Conservation (phyloP, 805 yeast genomes). For the Starmerella cellae region DNA sequence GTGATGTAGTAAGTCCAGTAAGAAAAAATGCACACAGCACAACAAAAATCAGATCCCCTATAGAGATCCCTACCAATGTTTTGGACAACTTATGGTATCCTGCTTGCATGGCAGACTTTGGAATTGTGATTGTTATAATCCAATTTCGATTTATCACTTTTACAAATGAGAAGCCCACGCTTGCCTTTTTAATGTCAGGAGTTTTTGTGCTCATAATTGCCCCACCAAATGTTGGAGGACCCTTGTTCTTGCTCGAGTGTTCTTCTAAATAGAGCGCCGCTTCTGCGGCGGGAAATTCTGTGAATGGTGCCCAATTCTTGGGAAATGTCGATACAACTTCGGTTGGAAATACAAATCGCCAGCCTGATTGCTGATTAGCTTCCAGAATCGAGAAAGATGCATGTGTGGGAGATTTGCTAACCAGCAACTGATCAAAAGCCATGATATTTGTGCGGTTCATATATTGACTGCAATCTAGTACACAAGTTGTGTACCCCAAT, state of each 20-base stretch:
- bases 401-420: background rate
- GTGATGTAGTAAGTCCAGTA: slow-evolving; percentile 16
- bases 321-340: background rate
- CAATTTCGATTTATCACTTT: slow-evolving; percentile 11
- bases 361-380: background rate
- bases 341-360: slow-evolving; percentile 10
- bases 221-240: slow-evolving; percentile 6
- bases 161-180: slow-evolving; percentile 20
- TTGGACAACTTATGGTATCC: slow-evolving; percentile 8
- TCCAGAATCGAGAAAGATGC: slow-evolving; percentile 2
- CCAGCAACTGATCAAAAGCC: background rate
- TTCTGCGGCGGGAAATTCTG: slow-evolving; percentile 16
- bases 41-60: slow-evolving; percentile 14
- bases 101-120: slow-evolving; percentile 7
- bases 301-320: slow-evolving; percentile 3
- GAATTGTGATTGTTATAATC: slow-evolving; percentile 13
- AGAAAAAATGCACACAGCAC: slow-evolving; percentile 12
- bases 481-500: slow-evolving; percentile 17
- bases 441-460: slow-evolving; percentile 3
- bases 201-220: slow-evolving; percentile 13
- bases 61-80: slow-evolving; percentile 15
- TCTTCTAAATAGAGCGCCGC: slow-evolving; percentile 1
- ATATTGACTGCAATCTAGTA: slow-evolving; percentile 11
- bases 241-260: background rate
- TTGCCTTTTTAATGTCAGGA: slow-evolving; percentile 9